Base-by-base conservation (phyloP, 1,284 basidiomycete genomes). In the Malassezia nana region DNA sequence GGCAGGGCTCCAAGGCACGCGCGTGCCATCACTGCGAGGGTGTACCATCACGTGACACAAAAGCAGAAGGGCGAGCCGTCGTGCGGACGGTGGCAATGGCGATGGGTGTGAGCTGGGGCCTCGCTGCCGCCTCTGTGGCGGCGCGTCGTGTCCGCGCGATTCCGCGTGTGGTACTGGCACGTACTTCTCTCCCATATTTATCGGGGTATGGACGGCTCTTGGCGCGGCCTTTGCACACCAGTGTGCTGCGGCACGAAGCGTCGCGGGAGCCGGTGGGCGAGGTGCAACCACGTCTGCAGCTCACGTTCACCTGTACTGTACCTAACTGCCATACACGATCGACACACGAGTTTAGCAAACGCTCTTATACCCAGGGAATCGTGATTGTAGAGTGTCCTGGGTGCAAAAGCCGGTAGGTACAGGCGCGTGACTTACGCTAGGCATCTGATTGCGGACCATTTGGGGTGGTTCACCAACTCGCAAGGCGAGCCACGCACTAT, bases 351-450 rank as follows among this genome's bases (percentile, higher is more conserved):
- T 96, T 96, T 71, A 81, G 85, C 9, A 86, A 83, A 71, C 79
- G 82, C 30, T 82, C 86, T 25, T 98, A 96, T 75, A 81, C 85
- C 66, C 82, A 80, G 43, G 92, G 92, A 0, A 85, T 96, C 50
- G 91, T 96, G 1, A 78, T 98, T 28, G 82, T 95, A 0, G 82
- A 92, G 70, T 96, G 92, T 76, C 89, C 91, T 1, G 81, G 81
- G 15, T 96, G 92, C 76, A 83, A 87, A 67, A 89, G 88, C 69
- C 77, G 89, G 84, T 52, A 58, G 33, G 53, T 26, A 15, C 25
- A 1, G 4, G 2, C 4, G 1, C 15, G 10, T 3, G 25, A 12
- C 35, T 35, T 5, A 42, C 26, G 1, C 26, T 26, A 63, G 61
- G 12, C 71, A 74, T 43, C 46, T 74, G n/a, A 74, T 74, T 35